Conservation (phyloP, 352 stramenopile species). For the Pythium myriotylum region DNA sequence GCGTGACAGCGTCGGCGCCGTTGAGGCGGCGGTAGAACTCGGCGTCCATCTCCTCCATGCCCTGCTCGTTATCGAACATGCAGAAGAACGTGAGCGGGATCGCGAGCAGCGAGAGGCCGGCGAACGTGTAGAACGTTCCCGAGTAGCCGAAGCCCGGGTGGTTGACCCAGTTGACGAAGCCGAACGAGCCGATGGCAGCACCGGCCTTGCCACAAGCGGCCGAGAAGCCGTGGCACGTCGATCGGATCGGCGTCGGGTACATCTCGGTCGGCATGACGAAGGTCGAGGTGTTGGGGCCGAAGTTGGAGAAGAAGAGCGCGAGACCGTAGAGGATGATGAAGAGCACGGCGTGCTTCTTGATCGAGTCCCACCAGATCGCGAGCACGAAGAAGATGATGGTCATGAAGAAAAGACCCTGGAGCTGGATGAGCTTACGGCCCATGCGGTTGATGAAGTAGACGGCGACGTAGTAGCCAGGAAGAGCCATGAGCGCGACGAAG, state of each 20-base stretch:
- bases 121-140: constrained; percentile 37
- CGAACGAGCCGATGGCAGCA: constrained; percentile 33
- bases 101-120: constrained; percentile 29
- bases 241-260: constrained; percentile 34
- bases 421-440: constrained; percentile 55
- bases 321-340: constrained; percentile 63
- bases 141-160: constrained; percentile 33
- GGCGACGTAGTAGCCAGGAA: constrained; percentile 69
- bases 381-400: constrained; percentile 43
- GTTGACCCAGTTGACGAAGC: constrained; percentile 35
- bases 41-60: constrained; percentile 26
- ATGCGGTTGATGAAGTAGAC: constrained; percentile 59
- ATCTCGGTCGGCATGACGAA: constrained; percentile 80
- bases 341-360: constrained; percentile 26
- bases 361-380: constrained; percentile 33
- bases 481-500: constrained; percentile 26
- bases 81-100: constrained; percentile 33
- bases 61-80: constrained; percentile 28
- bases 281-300: constrained; percentile 63
- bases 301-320: constrained; percentile 40
- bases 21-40: constrained; percentile 29
- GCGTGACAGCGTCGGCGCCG: constrained; percentile 15
- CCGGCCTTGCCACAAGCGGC: constrained; percentile 69
- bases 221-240: constrained; percentile 71
- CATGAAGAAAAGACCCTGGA: constrained; percentile 53